Conservation (phyloP, 257 asterid species). For the Buddleja alternifolia region DNA sequence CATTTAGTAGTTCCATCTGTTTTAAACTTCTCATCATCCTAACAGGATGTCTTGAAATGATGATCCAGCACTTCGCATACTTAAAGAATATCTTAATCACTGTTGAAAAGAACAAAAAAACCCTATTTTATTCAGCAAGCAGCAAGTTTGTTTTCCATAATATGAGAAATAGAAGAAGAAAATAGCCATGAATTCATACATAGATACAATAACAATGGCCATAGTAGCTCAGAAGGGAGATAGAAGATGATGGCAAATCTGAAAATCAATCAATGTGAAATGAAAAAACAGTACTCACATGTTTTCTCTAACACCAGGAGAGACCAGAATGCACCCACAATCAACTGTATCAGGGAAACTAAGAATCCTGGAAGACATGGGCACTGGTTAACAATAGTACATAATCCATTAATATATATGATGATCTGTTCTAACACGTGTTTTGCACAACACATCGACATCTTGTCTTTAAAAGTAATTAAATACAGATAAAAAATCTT, state of each 20-base stretch:
- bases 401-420: neutral
- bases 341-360: slow-evolving; percentile 23
- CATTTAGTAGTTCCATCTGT: too few species aligned
- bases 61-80: neutral
- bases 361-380: slow-evolving; percentile 29
- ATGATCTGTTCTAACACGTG: neutral
- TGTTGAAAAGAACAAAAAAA: neutral
- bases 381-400: neutral
- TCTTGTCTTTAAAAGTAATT: neutral
- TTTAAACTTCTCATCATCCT: too few species aligned
- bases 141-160: neutral
- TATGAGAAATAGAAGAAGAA: neutral
- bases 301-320: neutral
- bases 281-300: slow-evolving; percentile 22
- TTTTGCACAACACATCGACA: neutral
- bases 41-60: too few species aligned
- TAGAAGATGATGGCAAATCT: neutral
- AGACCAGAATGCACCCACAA: slow-evolving; percentile 10
- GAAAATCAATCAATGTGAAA: neutral
- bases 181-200: neutral
- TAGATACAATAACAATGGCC: neutral
- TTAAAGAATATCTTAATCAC: neutral
- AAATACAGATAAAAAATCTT: neutral
- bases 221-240: neutral
- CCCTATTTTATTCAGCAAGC: neutral